These are phyloP conservation scores for Zygosaccharomyces rouxii DNA, from an alignment of 805 yeast species.

Conservation along the genomic window DNA sequence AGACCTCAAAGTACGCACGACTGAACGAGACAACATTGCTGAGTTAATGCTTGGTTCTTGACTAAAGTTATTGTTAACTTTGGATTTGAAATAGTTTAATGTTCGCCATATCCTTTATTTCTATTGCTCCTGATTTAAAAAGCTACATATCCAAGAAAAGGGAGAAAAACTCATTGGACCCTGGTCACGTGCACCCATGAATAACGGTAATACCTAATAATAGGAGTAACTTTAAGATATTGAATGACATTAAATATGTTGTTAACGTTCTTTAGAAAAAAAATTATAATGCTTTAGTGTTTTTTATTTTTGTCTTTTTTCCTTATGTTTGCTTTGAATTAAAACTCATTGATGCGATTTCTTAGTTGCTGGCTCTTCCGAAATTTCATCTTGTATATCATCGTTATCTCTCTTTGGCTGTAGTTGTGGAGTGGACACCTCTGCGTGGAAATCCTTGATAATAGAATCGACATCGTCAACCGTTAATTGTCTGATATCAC, in stretches of 20 bases:
- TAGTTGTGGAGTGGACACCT: constrained; percentile 52
- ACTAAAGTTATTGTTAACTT: neutral
- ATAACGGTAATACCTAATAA: neutral
- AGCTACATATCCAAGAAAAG: neutral
- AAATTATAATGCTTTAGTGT: neutral
- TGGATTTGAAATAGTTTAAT: neutral
- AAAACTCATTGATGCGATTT: constrained; percentile 24
- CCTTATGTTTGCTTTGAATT: no score
- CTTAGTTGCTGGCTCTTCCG: constrained; percentile 32
- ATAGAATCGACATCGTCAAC: constrained; percentile 97
- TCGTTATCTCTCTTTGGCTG: constrained; percentile 25
- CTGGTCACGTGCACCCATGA: constrained; percentile 3
- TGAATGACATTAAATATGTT: neutral
- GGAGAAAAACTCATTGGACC: constrained; percentile 5
- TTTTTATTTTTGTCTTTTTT: no score
- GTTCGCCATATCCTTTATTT: neutral
- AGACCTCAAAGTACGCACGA: constrained; percentile 26
- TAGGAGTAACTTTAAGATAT: neutral
- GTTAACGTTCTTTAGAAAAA: neutral
- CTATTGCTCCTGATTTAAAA: neutral
- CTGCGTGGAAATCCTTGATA: constrained; percentile 88
- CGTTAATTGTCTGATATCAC: constrained; percentile 89
- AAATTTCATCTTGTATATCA: constrained; percentile 24
- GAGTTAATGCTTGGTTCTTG: neutral
- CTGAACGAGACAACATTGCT: constrained; percentile 26